Evolutionary conservation across 1,284 basidiomycete species (phyloP), one percentile per base, ranked within the genome.

Genomic region (Cutaneotrichosporon curvatum): DNA sequence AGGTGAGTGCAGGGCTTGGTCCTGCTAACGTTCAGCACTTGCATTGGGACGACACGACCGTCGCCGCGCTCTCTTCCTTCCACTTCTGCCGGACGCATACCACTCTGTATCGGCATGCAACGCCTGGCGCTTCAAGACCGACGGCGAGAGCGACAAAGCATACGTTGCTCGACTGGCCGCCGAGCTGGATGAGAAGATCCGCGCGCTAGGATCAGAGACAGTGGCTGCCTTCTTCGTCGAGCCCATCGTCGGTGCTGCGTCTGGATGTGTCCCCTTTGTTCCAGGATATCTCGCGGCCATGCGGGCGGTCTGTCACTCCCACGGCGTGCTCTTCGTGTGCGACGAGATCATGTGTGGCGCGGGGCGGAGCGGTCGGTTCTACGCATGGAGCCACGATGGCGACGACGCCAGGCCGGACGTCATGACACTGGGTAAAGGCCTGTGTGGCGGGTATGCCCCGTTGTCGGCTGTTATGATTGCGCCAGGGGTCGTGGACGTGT

Each of bases 271-370:
- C 2, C 53, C 57, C 8, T 56, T 63, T 21, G 52, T 62, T 1
- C 57, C 62, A 2, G 67, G 68, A 1, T 72, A 71, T 50, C 56
- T 71, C 43, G 34, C 48, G 65, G 84, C 84, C 4, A 86, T 90
- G 79, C 86, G 85, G 60, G 79, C 79, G 7, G 84, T 91, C n/a
- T 89, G 87, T 60, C 79, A 87, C 44, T 85, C 85, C 62, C 84
- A 89, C 56, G 87, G 84, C 5, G 85, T 84, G 1, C 70, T 91
- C n/a, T 82, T 90, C 65, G 85, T 88, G 37, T 76, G 89, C 35
- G 87, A 91, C 62, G 87, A 91, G 70, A 79, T 84, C 51, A 84
- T 84, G 88, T 82, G 82, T 60, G 87, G 87, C 25, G 87, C 88
- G 82, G 87, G 85, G 36, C 80, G 86, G 80, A 67, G 85, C 2